Evolutionary conservation across 2,329 filamentous ascomycete species (phyloP).

Genomic region (Apiospora malaysiana): DNA sequence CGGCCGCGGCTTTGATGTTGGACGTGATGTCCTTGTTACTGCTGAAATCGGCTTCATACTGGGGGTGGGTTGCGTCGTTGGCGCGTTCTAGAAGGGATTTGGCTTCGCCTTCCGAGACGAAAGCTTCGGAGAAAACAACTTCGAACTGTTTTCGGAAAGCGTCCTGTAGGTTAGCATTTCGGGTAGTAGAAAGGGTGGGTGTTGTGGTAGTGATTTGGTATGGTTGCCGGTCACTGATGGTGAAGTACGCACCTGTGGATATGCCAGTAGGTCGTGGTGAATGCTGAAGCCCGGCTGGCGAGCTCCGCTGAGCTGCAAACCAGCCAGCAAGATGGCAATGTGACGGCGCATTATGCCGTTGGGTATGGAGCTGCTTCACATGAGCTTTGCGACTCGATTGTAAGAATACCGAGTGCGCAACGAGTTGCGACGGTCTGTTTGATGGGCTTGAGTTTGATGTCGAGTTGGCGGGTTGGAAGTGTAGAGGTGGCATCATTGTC

Average conservation of each 20-base stretch:
- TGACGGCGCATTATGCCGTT: slow-evolving; percentile 51
- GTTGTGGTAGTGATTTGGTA: background rate
- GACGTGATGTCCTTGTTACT: slow-evolving; percentile 38
- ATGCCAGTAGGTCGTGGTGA: slow-evolving; percentile 85
- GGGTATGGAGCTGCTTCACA: background rate
- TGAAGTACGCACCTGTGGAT: slow-evolving; percentile 73
- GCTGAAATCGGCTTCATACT: slow-evolving; percentile 39
- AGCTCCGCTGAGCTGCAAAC: slow-evolving; percentile 52
- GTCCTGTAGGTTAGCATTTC: background rate
- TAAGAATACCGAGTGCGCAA: slow-evolving; percentile 5
- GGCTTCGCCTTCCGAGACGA: slow-evolving; percentile 74
- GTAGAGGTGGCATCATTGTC: slow-evolving; percentile 15
- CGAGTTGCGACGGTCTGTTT: background rate
- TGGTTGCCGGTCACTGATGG: background rate
- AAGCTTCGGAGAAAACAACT: slow-evolving; percentile 75
- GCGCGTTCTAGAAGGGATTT: slow-evolving; percentile 59
- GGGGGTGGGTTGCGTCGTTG: slow-evolving; percentile 47
- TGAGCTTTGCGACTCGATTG: slow-evolving; percentile 4
- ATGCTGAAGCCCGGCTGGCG: slow-evolving; percentile 75
- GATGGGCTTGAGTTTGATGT: slow-evolving; percentile 4
- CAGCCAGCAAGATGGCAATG: slow-evolving; percentile 49
- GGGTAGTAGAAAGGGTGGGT: background rate
- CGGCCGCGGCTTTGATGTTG: slow-evolving; percentile 33
- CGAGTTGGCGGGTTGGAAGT: background rate
- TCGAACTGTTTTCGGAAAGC: slow-evolving; percentile 66